These are phyloP conservation scores for Cystoderma amianthinum DNA, from an alignment of 768 basidiomycete genomes.

Conservation along the genomic window DNA sequence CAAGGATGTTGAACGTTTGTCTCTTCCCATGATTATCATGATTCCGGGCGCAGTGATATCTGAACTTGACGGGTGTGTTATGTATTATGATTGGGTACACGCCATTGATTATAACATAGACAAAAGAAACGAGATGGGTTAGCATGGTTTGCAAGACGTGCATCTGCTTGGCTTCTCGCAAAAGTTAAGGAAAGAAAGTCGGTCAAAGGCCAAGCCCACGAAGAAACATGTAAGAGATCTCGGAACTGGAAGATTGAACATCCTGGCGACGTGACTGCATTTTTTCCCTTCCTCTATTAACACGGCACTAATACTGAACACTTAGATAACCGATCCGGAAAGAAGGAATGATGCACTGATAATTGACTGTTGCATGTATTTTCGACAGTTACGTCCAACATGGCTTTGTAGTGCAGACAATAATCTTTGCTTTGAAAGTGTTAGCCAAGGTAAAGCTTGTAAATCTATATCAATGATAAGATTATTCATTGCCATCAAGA, in stretches of 20 bases:
- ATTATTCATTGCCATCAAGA: slow-evolving; percentile 14
- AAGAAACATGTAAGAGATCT: slow-evolving; percentile 55
- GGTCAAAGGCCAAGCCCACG: slow-evolving; percentile 55
- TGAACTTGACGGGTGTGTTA: slow-evolving; percentile 66
- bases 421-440: slow-evolving; percentile 46
- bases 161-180: slow-evolving; percentile 61
- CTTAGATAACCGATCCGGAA: slow-evolving; percentile 12
- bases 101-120: slow-evolving; percentile 14
- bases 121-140: slow-evolving; percentile 39
- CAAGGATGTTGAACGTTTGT: slow-evolving; percentile 44
- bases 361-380: slow-evolving; percentile 70
- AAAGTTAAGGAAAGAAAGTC: slow-evolving; percentile 49
- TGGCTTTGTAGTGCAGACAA: slow-evolving; percentile 64
- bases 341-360: slow-evolving; percentile 64
- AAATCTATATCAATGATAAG: not conserved
- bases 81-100: not conserved
- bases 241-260: slow-evolving; percentile 54
- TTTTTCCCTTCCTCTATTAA: not conserved
- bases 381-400: slow-evolving; percentile 32
- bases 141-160: slow-evolving; percentile 63
- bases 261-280: slow-evolving; percentile 32
- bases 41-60: slow-evolving; percentile 71
- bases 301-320: not conserved
- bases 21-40: slow-evolving; percentile 50
- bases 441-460: slow-evolving; percentile 17